Percentiles rank a stretch among this genome's conserved stretches.
These are phyloP conservation scores for Lentinula guzmanii DNA, from an alignment of 768 basidiomycete species.

Conservation along the genomic window DNA sequence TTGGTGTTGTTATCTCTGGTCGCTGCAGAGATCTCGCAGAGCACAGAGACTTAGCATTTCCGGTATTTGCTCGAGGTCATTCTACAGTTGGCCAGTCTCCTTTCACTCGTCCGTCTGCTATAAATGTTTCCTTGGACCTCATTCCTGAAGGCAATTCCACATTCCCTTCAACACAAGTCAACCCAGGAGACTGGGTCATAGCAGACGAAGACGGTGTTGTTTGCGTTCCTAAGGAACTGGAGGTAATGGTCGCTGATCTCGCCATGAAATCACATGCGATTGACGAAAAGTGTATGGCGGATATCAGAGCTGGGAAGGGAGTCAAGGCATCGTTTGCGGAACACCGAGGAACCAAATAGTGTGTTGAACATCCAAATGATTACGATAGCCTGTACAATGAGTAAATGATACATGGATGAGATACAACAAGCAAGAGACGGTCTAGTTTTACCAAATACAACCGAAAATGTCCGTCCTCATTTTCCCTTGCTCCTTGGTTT, in stretches of 20 bases:
- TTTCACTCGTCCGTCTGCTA: constrained; percentile 73
- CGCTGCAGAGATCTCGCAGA: constrained; percentile 82
- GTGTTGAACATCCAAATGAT: constrained; percentile 6
- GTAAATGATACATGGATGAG: not conserved
- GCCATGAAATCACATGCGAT: constrained; percentile 55
- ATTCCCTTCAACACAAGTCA: constrained; percentile 51
- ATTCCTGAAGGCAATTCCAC: constrained; percentile 29
- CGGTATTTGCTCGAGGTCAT: constrained; percentile 76
- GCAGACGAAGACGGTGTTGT: constrained; percentile 90
- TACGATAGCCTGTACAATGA: not conserved
- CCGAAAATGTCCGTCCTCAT: not conserved
- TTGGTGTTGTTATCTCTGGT: constrained; percentile 78
- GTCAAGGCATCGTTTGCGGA: constrained; percentile 74
- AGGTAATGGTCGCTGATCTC: constrained; percentile 47
- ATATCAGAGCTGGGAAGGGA: constrained; percentile 70
- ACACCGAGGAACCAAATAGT: constrained; percentile 51
- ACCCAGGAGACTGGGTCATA: constrained; percentile 79
- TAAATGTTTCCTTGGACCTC: constrained; percentile 62
- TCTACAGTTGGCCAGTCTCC: constrained; percentile 85
- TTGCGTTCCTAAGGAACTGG: constrained; percentile 55
- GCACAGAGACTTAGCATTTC: constrained; percentile 62
- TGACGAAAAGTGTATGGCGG: constrained; percentile 68
- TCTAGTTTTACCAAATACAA: not conserved
- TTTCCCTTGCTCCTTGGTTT: constrained; percentile 6
- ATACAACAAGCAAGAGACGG: not conserved